phyloP scores from a whole-genome alignment of 106 monocot species.

The Hemerocallis citrina region DNA sequence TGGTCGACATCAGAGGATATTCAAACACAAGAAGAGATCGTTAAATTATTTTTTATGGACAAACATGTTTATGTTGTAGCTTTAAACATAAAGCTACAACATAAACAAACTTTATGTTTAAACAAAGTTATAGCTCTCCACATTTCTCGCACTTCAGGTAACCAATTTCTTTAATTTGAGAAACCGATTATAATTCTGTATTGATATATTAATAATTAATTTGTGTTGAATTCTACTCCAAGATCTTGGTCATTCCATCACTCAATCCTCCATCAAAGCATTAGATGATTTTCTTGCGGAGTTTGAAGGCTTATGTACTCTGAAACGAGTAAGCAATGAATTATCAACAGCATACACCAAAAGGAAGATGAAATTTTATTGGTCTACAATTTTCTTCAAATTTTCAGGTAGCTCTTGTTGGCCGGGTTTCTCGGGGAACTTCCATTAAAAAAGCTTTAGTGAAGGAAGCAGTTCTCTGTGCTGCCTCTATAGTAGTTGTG shows the following conservation, averaged over 20 bases:
- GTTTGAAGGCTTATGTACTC: constrained; percentile 30
- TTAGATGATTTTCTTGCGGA: constrained; percentile 39
- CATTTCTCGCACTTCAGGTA: constrained; percentile 54
- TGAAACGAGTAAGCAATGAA: constrained; percentile 30
- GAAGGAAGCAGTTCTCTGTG: constrained; percentile 52
- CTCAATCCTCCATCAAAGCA: constrained; percentile 24
- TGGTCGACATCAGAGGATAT: too few species aligned
- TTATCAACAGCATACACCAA: too few species aligned
- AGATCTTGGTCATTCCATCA: constrained; percentile 4
- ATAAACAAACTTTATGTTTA: too few species aligned
- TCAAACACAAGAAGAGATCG: too few species aligned
- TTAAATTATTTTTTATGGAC: too few species aligned
- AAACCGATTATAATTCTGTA: too few species aligned
- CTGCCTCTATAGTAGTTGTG: constrained; percentile 46
- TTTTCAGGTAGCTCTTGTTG: constrained; percentile 55
- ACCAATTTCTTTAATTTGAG: neutral
- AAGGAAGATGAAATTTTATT: too few species aligned
- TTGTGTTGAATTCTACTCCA: too few species aligned
- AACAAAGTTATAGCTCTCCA: constrained; percentile 59
- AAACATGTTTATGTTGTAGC: too few species aligned
- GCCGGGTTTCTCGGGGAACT: constrained; percentile 47
- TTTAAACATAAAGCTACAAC: too few species aligned
- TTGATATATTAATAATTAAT: neutral
- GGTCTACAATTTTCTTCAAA: too few species aligned
- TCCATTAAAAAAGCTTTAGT: constrained; percentile 52